phyloP scores from a whole-genome alignment of 139 green algal species.

The Chlorella sorokiniana region DNA sequence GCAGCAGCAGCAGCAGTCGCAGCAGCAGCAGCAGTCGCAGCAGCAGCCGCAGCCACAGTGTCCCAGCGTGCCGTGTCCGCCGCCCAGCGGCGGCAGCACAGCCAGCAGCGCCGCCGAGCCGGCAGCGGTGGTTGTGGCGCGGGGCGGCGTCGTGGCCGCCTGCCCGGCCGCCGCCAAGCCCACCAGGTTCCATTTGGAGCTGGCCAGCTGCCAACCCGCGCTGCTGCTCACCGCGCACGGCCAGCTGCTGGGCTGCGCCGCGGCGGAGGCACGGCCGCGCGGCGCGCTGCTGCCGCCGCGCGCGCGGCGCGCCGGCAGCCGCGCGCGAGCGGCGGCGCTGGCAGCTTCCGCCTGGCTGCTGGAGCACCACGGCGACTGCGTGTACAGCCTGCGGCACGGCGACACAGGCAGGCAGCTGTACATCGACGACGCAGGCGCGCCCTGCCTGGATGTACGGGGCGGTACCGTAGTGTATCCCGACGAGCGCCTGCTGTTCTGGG shows the following conservation, averaged over 20 bases:
- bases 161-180: not conserved
- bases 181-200: constrained; percentile 18
- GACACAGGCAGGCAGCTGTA: not conserved
- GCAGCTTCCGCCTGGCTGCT: constrained; percentile 23
- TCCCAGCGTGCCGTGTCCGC: too few relatives aligned
- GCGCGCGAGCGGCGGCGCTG: too few relatives aligned
- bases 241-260: constrained; percentile 19
- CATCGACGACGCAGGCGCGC: not conserved
- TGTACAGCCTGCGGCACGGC: constrained; percentile 26
- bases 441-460: constrained; percentile 14
- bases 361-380: constrained; percentile 29
- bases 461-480: constrained; percentile 1
- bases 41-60: not conserved
- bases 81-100: not conserved
- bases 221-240: constrained; percentile 36
- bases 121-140: not conserved
- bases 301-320: not conserved
- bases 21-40: too few relatives aligned
- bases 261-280: not conserved
- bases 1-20: not conserved
- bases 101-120: not conserved
- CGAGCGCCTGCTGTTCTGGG: constrained; percentile 24
- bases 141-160: not conserved
- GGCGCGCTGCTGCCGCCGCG: not conserved
- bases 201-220: constrained; percentile 19